phyloP scores from a whole-genome alignment of 306 rosid genomes.

The Argentina anserina region DNA sequence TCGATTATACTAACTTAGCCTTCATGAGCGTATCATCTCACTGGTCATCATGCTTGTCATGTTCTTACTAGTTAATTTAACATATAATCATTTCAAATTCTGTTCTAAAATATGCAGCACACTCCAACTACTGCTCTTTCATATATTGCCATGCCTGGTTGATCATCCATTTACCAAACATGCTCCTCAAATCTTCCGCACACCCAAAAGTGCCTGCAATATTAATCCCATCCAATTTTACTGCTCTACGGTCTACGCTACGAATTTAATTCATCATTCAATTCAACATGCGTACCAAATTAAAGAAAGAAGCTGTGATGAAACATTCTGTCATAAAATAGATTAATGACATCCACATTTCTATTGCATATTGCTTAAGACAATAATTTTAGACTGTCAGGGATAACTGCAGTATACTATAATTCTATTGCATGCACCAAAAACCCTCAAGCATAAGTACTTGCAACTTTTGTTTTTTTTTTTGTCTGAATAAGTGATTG shows the following conservation, averaged over 20 bases:
- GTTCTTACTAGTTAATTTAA: conserved; percentile 32
- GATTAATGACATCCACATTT: background rate
- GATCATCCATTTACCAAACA: conserved; percentile 35
- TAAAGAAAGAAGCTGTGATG: background rate
- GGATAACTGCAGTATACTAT: background rate
- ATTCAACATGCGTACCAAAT: background rate
- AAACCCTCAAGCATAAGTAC: background rate
- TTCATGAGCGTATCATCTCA: background rate
- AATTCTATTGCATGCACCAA: background rate
- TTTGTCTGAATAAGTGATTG: too few relatives aligned
- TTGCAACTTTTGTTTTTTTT: background rate
- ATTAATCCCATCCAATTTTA: background rate
- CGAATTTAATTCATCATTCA: conserved; percentile 2
- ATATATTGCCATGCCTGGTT: conserved; percentile 28
- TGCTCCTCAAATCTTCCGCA: conserved; percentile 20
- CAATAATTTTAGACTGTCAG: background rate
- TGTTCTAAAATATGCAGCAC: conserved; percentile 17
- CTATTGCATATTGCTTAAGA: background rate
- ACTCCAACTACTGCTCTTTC: conserved; percentile 49
- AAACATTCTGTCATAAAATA: background rate
- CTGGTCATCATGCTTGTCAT: conserved; percentile 49
- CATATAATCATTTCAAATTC: background rate
- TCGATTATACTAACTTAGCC: background rate
- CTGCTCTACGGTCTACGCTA: background rate
- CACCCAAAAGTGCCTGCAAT: conserved; percentile 6